A percentile compares a stretch with the other conserved stretches of the same genome.
Conservation (phyloP, 257 asterid species). For the Galeopsis tetrahit region DNA sequence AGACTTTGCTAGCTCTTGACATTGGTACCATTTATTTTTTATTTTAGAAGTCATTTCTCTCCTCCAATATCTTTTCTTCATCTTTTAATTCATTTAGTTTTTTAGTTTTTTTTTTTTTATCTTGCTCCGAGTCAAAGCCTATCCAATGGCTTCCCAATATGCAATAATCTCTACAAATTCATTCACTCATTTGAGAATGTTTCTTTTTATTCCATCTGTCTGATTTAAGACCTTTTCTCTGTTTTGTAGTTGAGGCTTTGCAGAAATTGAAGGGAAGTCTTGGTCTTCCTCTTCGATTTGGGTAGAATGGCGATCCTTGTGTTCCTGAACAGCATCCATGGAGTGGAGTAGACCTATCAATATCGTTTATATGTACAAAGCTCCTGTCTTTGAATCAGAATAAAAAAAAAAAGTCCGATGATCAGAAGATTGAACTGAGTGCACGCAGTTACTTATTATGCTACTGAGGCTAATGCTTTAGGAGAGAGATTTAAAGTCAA, state of each 20-base stretch:
- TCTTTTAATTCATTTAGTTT: too few relatives aligned
- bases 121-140: too few relatives aligned
- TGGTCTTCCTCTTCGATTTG: conserved; percentile 95
- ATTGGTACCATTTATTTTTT: too few relatives aligned
- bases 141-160: too few relatives aligned
- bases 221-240: conserved; percentile 13
- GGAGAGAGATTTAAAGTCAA: not conserved
- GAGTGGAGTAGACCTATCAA: conserved; percentile 77
- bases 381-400: conserved; percentile 1
- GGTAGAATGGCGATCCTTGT: conserved; percentile 99
- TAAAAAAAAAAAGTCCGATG: too few relatives aligned
- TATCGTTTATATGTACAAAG: not conserved
- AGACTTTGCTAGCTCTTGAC: too few relatives aligned
- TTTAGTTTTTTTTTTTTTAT: too few relatives aligned
- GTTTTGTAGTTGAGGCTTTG: conserved; percentile 70
- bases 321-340: conserved; percentile 98
- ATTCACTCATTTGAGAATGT: not conserved
- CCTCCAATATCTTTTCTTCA: too few relatives aligned
- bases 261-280: conserved; percentile 73
- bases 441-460: not conserved
- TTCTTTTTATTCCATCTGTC: conserved; percentile 11
- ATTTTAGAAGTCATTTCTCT: too few relatives aligned
- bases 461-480: conserved; percentile 9
- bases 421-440: not conserved
- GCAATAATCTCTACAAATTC: too few relatives aligned